Base-by-base conservation (phyloP, 2,329 filamentous ascomycete species). In the Colletotrichum coccodes region DNA sequence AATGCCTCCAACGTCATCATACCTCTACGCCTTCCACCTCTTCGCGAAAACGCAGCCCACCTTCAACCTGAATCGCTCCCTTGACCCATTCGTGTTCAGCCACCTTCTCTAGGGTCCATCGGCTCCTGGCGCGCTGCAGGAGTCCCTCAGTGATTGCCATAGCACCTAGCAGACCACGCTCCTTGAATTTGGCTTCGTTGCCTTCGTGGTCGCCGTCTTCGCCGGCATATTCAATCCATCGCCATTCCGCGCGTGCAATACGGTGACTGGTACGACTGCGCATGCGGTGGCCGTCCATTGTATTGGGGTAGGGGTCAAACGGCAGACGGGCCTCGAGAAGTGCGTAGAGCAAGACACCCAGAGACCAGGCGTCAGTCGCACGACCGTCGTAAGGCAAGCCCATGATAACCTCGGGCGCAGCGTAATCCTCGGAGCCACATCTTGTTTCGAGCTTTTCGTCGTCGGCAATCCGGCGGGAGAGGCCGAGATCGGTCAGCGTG, bases 341-440 rank as follows among this genome's bases (percentile, higher is more conserved):
- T 2, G 96, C 94, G 77, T 98, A 99, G 0, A 98, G 87, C 3
- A 98, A 83, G 1, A 99, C 96, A 59, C 96, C 96, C 1, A 98
- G 86, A 0, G 95, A 97, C 96, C 96, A 99, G 11, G 94, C 94
- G 77, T 99, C 96, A 0, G 93, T 97, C 2, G 92, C 89, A 42
- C 94, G 93, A 36, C 96, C 96, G 77, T 98, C 95, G 77, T 99
- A 99, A 8, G 94, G 90, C 76, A 97, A 94, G 28, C 95, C 95
- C 85, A 99, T 94, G 61, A 99, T 91, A 52, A 99, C 94, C 79
- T 99, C 96, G 0, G 96, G 96, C 0, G 96, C 95, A 2, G 95
- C 95, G 77, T 99, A 99, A 81, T 99, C 96, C 80, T 98, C 96
- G 46, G 93, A 97, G 36, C 96, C 96, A 79, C 96, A 99, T 11